Percentiles rank a stretch among this genome's conserved stretches.
Evolutionary conservation across 305 asterid genomes (phyloP).

Genomic region (Solanum hybrid): DNA sequence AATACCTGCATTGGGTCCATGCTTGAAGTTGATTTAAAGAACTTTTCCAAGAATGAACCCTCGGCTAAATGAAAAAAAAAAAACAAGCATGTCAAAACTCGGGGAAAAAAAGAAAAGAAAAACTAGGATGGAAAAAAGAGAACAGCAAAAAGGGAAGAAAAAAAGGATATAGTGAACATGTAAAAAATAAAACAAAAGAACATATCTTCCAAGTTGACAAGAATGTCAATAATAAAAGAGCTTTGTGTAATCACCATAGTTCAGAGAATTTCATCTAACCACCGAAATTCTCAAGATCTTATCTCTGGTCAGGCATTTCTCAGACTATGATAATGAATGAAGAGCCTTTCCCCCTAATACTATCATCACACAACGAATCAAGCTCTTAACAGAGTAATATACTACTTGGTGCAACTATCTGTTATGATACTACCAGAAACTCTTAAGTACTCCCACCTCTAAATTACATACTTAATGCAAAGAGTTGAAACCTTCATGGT

Average conservation of each 20-base stretch:
- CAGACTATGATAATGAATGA: not conserved
- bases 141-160: conserved; percentile 6
- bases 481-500: not conserved
- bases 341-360: not conserved
- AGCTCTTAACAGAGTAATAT: not conserved
- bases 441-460: not conserved
- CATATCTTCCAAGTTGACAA: not conserved
- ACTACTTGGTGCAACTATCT: not conserved
- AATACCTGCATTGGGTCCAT: conserved; percentile 69
- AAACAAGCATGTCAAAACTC: conserved; percentile 6
- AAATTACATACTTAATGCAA: not conserved
- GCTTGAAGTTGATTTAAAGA: conserved; percentile 67
- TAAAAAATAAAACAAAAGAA: not conserved
- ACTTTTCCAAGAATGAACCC: conserved; percentile 76
- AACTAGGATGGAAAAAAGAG: not conserved
- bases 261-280: not conserved
- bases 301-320: not conserved
- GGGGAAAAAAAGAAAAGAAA: not conserved
- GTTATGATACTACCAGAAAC: not conserved
- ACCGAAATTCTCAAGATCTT: not conserved
- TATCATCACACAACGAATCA: not conserved
- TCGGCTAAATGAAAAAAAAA: conserved; percentile 30
- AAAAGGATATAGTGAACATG: not conserved
- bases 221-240: not conserved
- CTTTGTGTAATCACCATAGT: not conserved